Evolutionary conservation across 257 asterid genomes (phyloP).

Genomic region (Petrea volubilis): DNA sequence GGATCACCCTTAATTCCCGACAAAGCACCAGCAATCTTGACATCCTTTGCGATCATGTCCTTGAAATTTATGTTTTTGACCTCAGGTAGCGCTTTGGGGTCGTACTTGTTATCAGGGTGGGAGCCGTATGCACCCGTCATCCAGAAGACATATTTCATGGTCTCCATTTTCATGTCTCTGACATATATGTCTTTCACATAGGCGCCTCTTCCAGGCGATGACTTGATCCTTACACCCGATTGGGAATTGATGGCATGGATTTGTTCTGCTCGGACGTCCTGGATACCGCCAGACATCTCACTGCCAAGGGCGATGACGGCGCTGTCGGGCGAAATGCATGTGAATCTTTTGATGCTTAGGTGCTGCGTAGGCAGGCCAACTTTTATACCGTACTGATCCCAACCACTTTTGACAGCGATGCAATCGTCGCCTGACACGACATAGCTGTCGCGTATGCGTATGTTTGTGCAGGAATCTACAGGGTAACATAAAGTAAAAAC

Average conservation of each 20-base stretch:
- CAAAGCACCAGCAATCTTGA: conserved; percentile 42
- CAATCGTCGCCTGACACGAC: conserved; percentile 82
- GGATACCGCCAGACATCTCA: conserved; percentile 84
- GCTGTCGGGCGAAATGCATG: conserved; percentile 73
- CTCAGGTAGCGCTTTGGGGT: conserved; percentile 58
- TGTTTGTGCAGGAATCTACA: conserved; percentile 71
- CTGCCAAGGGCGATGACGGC: conserved; percentile 84
- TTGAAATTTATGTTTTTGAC: conserved; percentile 44
- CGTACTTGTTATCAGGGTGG: conserved; percentile 50
- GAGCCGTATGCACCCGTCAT: conserved; percentile 51
- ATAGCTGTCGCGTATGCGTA: conserved; percentile 56
- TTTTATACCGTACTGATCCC: conserved; percentile 68
- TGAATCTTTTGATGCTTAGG: conserved; percentile 50
- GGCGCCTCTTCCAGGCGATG: conserved; percentile 59
- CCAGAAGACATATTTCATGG: conserved; percentile 71
- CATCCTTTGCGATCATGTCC: conserved; percentile 44
- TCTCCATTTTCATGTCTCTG: conserved; percentile 33
- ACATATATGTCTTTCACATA: conserved; percentile 56
- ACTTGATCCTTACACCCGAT: conserved; percentile 73
- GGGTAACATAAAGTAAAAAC: background rate
- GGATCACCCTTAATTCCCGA: conserved; percentile 45
- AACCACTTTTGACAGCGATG: conserved; percentile 76
- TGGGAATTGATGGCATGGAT: conserved; percentile 51
- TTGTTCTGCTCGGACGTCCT: conserved; percentile 60
- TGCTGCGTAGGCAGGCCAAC: conserved; percentile 53